These are phyloP conservation scores for Aspergillus eucalypticola DNA, from an alignment of 2,329 filamentous ascomycete genomes.

Conservation along the genomic window DNA sequence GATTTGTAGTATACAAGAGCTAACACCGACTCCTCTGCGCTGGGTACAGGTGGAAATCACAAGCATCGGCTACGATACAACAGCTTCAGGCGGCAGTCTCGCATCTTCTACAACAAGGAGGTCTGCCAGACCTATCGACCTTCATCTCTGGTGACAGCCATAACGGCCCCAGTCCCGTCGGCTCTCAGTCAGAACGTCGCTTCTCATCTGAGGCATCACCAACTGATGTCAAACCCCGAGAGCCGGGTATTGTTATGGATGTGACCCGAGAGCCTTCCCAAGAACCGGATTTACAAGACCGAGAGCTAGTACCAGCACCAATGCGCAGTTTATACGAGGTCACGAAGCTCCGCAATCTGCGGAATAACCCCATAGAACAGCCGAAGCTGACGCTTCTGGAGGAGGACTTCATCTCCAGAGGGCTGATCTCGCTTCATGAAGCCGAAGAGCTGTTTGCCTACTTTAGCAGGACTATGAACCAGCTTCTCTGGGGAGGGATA, in stretches of 20 bases:
- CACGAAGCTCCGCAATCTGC: conserved; percentile 50
- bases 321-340: conserved; percentile 59
- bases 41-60: conserved; percentile 46
- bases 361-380: conserved; percentile 40
- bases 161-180: conserved; percentile 29
- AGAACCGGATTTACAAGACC: conserved; percentile 43
- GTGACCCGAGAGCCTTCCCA: conserved; percentile 51
- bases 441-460: conserved; percentile 55
- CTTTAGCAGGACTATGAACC: conserved; percentile 54
- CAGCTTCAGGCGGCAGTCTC: conserved; percentile 49
- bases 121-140: conserved; percentile 45
- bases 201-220: conserved; percentile 31
- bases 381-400: conserved; percentile 43
- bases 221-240: conserved; percentile 27
- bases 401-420: conserved; percentile 55
- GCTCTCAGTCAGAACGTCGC: conserved; percentile 30
- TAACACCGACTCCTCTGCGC: conserved; percentile 6
- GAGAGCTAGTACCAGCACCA: conserved; percentile 50
- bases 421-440: conserved; percentile 49
- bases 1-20: not conserved
- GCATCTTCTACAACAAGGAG: conserved; percentile 46
- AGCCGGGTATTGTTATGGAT: conserved; percentile 37
- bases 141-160: conserved; percentile 35
- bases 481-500: conserved; percentile 55
- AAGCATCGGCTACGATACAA: conserved; percentile 44